Base-by-base conservation (phyloP, 2,329 filamentous ascomycete genomes). In the Aureobasidium sp. region DNA sequence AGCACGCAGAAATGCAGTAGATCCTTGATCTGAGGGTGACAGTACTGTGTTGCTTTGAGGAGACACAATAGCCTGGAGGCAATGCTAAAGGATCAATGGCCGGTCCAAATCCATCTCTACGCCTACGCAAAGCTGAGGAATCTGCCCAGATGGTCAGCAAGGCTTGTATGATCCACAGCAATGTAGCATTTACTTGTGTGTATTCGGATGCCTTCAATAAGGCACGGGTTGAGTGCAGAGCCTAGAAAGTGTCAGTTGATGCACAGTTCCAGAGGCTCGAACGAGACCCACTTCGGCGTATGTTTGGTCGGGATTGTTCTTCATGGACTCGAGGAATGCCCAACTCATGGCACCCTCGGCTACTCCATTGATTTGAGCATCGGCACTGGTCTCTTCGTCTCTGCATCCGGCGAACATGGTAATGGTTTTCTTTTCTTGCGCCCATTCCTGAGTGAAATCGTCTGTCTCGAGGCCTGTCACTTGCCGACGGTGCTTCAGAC, bases 331-430 rank as follows among this genome's bases (percentile, higher is more conserved):
- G 40, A 75, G 58, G 48, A 76, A 74, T 1, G 72, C 72, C 71
- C 71, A 75, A 17, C 67, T 71, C 73, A 75, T 75, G 0, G 73
- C 73, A 0, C 73, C 74, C 1, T 69, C 70, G 34, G 67, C 17
- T 41, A 66, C 60, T 0, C 71, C 71, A 21, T 61, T 56, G 25
- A 74, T 74, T 24, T 60, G 63, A 12, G 72, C 71, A 65, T 76
- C 74, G 16, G 75, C 75, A 48, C 67, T 71, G 1, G 75, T 78
- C 62, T 78, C 74, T 42, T 77, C 74, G 59, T 78, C 75, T 44
- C 69, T 66, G 55, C 75, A 78, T 2, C 75, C 75, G 29, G 63
- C 68, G 50, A 76, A 76, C 75, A 78, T 78, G 4, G 70, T 75
- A 1, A 76, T 74, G 56, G 70, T 68, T 59, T 74, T 75, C 22